Percentiles rank a stretch among this genome's conserved stretches.
Conservation (phyloP, 352 stramenopile genomes). For the Peronospora farinosa region DNA sequence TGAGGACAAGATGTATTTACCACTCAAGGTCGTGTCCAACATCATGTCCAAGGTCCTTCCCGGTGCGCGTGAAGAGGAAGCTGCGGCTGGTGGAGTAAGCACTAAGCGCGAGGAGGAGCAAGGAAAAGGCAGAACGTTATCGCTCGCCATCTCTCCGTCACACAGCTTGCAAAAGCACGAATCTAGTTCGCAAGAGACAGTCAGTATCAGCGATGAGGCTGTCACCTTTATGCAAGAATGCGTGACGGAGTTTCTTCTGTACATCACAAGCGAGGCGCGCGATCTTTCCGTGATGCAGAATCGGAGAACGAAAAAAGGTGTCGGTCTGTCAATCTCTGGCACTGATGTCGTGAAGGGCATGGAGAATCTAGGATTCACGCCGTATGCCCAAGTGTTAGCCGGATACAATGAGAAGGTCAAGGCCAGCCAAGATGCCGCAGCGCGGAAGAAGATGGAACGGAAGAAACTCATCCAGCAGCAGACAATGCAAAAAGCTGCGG, state of each 20-base stretch:
- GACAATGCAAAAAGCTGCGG: slow-evolving; percentile 22
- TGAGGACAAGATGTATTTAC: slow-evolving; percentile 78
- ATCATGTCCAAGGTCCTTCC: slow-evolving; percentile 62
- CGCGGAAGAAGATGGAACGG: slow-evolving; percentile 55
- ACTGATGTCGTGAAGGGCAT: slow-evolving; percentile 53
- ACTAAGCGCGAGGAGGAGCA: slow-evolving; percentile 11
- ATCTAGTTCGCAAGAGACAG: slow-evolving; percentile 14
- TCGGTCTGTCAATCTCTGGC: slow-evolving; percentile 48
- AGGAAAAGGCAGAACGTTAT: slow-evolving; percentile 3
- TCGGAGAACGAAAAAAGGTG: slow-evolving; percentile 42
- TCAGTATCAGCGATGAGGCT: slow-evolving; percentile 78
- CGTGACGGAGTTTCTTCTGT: slow-evolving; percentile 78
- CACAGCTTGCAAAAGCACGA: slow-evolving; percentile 6
- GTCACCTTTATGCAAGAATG: slow-evolving; percentile 80
- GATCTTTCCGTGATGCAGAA: slow-evolving; percentile 60
- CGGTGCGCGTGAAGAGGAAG: slow-evolving; percentile 5
- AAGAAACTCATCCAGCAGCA: slow-evolving; percentile 44
- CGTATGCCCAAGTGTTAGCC: slow-evolving; percentile 57
- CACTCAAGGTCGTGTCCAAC: slow-evolving; percentile 56
- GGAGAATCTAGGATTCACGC: slow-evolving; percentile 59
- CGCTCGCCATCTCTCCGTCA: slow-evolving; percentile 5
- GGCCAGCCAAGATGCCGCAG: slow-evolving; percentile 48
- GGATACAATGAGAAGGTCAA: slow-evolving; percentile 69
- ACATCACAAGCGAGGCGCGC: slow-evolving; percentile 72
- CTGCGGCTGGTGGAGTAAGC: not conserved